phyloP scores from a whole-genome alignment of 1,284 basidiomycete species.

The Leccinum fuscescens region DNA sequence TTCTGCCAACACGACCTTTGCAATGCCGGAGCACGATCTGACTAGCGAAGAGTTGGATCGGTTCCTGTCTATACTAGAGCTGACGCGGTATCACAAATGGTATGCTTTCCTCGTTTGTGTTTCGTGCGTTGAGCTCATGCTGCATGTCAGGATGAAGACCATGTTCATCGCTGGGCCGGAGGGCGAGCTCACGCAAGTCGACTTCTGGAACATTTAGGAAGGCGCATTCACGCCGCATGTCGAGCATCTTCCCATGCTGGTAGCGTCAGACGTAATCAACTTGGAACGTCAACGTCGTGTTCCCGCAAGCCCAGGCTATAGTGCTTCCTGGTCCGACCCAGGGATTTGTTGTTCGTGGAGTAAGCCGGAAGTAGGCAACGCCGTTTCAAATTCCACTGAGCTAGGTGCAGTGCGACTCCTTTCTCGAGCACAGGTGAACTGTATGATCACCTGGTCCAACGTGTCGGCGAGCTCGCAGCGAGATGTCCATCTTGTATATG shows the following conservation, averaged over 20 bases:
- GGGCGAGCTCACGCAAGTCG: conserved; percentile 83
- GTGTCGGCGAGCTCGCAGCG: conserved; percentile 46
- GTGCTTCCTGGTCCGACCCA: conserved; percentile 68
- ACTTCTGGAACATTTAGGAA: conserved; percentile 87
- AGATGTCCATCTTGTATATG: conserved; percentile 58
- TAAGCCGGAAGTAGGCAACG: conserved; percentile 62
- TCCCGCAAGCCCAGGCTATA: conserved; percentile 80
- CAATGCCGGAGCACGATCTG: conserved; percentile 56
- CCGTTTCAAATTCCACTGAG: conserved; percentile 70
- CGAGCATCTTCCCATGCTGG: conserved; percentile 58
- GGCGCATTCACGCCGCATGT: conserved; percentile 60
- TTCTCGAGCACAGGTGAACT: conserved; percentile 56
- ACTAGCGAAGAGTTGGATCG: conserved; percentile 63
- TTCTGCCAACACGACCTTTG: conserved; percentile 28
- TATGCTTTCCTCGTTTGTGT: conserved; percentile 32
- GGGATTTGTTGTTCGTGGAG: conserved; percentile 78
- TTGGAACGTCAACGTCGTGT: conserved; percentile 68
- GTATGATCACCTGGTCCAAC: conserved; percentile 66
- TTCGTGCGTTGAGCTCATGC: conserved; percentile 9
- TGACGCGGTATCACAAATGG: conserved; percentile 78
- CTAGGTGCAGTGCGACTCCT: conserved; percentile 50
- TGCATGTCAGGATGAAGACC: conserved; percentile 54
- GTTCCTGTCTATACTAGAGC: conserved; percentile 60
- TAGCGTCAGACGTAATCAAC: conserved; percentile 86
- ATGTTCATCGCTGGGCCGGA: conserved; percentile 32